These are phyloP conservation scores for Wallacemonas sp. DNA, from an alignment of 208 protist genomes.

Conservation along the genomic window DNA sequence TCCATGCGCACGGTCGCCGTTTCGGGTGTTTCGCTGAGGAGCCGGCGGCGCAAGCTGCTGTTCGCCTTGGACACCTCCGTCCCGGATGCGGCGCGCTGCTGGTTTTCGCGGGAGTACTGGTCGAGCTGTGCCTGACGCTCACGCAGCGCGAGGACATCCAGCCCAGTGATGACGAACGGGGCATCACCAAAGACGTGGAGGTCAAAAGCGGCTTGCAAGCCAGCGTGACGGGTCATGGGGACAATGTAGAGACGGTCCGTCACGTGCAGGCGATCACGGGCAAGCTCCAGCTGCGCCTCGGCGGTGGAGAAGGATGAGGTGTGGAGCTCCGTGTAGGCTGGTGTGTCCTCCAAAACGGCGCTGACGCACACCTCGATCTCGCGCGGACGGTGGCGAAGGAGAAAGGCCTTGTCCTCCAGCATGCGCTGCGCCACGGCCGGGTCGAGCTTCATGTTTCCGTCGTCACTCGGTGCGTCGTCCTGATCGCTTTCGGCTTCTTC, in stretches of 20 bases:
- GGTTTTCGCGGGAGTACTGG: constrained; percentile 19
- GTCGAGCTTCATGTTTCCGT: constrained; percentile 9
- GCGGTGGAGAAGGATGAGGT: constrained; percentile 31
- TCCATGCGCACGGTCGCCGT: constrained; percentile 30
- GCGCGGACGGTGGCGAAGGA: constrained; percentile 31
- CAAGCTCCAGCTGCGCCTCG: constrained; percentile 27
- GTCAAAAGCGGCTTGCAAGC: constrained; percentile 49
- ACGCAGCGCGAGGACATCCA: constrained; percentile 39
- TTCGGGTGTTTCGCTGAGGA: not conserved
- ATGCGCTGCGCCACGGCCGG: constrained; percentile 15
- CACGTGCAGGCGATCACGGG: constrained; percentile 8
- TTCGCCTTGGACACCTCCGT: not conserved
- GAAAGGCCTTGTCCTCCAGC: constrained; percentile 46
- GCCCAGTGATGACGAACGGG: constrained; percentile 48
- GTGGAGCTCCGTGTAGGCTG: constrained; percentile 38
- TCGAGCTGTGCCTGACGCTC: constrained; percentile 39
- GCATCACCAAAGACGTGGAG: constrained; percentile 65
- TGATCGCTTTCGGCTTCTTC: constrained; percentile 9
- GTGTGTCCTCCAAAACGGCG: constrained; percentile 32
- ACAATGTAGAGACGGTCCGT: constrained; percentile 50
- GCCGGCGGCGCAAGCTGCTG: constrained; percentile 3
- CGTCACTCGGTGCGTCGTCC: constrained; percentile 1
- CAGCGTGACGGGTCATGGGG: constrained; percentile 61
- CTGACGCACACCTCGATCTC: constrained; percentile 47
- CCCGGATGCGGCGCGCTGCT: constrained; percentile 19